Evolutionary conservation across 129 eudicot species (phyloP), one percentile per base, ranked within the genome.

Genomic region (Oenanthe sinensis): DNA sequence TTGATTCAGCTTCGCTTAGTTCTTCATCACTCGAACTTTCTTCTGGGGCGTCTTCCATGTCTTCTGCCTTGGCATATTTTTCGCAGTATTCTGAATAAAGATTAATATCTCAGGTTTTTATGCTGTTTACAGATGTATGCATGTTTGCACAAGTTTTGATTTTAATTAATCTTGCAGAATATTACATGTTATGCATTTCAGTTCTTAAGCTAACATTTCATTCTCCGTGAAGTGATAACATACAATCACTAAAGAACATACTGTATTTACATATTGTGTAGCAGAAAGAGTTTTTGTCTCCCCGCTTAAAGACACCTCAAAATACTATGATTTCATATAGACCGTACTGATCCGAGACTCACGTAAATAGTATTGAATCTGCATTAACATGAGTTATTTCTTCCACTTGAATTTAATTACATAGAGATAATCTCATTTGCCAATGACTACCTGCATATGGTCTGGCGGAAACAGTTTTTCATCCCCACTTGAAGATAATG

Each of bases 61-160:
- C 96, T 79, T 91, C 98, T 14, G 96, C 90, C 84, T 91, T 93
- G 8, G 98, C 98, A 42, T 91, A 93, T 82, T 83, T 93, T 85
- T 89, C 86, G 43, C 97, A 85, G 81, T 87, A 93, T 83, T 93
- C 97, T 93, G 91, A 44, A 82, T 30, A 72, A 87, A 5, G n/a
- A 30, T 50, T 50, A 20, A 20, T 20, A 52, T 52, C 10, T 52
- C 62, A 19, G 4, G 62, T 22, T 55, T 54, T 54, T 1, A 54
- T 54, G 4, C 5, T 17, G 4, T 54, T 6, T 8, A 55, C 65
- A 22, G 13, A 22, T 22, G 26, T 6, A 55, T 55, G 28, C 22
- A 22, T 22, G 24, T 24, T 55, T 22, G 65, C 65, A 55, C 13
- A 22, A 20, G 65, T 20, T 8, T 55, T 8, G 13, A 22, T 55